A percentile compares a stretch with the other conserved stretches of the same genome.
phyloP scores from a whole-genome alignment of 2,329 filamentous ascomycete genomes.

The Hortaea werneckii region DNA sequence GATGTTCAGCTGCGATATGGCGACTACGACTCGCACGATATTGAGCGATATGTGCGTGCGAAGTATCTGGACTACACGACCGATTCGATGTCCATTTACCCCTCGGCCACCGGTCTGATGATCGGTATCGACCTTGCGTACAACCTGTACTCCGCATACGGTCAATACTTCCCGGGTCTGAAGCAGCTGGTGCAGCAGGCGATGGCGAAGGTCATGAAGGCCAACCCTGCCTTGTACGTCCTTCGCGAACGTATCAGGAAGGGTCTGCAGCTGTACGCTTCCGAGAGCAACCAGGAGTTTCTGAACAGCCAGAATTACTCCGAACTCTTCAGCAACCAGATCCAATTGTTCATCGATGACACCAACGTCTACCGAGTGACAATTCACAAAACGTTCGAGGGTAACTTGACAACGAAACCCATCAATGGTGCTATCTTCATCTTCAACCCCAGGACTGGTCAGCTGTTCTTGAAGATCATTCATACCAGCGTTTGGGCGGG shows the following conservation, averaged over 20 bases:
- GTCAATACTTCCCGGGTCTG: conserved; percentile 95
- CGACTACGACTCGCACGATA: conserved; percentile 98
- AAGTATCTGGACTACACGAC: conserved; percentile 99
- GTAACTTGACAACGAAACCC: conserved; percentile 96
- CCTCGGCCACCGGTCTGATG: conserved; percentile 93
- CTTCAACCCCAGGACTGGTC: conserved; percentile 97
- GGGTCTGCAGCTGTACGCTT: conserved; percentile 93
- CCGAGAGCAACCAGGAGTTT: conserved; percentile 98
- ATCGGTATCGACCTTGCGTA: conserved; percentile 95
- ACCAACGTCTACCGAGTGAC: conserved; percentile 99
- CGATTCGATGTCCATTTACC: conserved; percentile 97
- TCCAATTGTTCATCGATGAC: conserved; percentile 96
- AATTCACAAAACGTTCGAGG: conserved; percentile 99
- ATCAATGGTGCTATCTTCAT: conserved; percentile 99
- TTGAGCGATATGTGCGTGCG: conserved; percentile 91
- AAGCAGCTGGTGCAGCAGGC: conserved; percentile 94
- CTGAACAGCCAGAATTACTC: conserved; percentile 99
- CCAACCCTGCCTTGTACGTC: conserved; percentile 92
- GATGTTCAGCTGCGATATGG: conserved; percentile 95
- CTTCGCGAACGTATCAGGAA: conserved; percentile 96
- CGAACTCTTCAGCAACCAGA: conserved; percentile 97
- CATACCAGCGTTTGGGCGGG: conserved; percentile 99
- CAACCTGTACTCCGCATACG: conserved; percentile 96
- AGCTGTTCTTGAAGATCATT: conserved; percentile 97
- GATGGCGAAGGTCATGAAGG: conserved; percentile 99